phyloP scores from a whole-genome alignment of 2,329 filamentous ascomycete species.

The Diaporthe caulivora region DNA sequence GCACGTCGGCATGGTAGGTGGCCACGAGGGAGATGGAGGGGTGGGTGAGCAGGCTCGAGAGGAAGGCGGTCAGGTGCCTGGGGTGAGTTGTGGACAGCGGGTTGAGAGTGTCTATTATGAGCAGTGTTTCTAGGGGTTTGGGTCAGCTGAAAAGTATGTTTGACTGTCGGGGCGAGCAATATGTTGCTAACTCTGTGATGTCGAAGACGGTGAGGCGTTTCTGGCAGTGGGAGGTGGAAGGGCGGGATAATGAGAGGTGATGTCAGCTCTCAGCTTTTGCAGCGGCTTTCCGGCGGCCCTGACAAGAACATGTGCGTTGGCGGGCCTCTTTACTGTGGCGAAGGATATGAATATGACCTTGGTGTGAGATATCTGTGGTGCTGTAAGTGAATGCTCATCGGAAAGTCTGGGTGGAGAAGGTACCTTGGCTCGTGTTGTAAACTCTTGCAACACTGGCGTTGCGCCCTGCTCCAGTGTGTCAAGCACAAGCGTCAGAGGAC shows the following conservation, averaged over 20 bases:
- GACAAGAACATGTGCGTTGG: slow-evolving; percentile 76
- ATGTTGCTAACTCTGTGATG: slow-evolving; percentile 44
- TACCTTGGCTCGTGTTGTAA: slow-evolving; percentile 81
- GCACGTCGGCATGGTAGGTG: slow-evolving; percentile 86
- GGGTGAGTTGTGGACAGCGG: slow-evolving; percentile 68
- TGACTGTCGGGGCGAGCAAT: neutral
- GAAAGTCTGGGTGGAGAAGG: slow-evolving; percentile 36
- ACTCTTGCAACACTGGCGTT: slow-evolving; percentile 77
- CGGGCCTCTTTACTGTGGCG: slow-evolving; percentile 75
- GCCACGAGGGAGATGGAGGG: slow-evolving; percentile 80
- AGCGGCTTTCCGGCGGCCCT: slow-evolving; percentile 71
- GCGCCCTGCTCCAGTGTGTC: slow-evolving; percentile 89
- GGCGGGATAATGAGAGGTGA: slow-evolving; percentile 63
- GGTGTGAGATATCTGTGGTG: slow-evolving; percentile 68
- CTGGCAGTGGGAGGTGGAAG: slow-evolving; percentile 53
- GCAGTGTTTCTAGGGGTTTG: slow-evolving; percentile 69
- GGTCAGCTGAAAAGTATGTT: slow-evolving; percentile 37
- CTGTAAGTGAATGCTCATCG: slow-evolving; percentile 26
- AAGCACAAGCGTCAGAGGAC: slow-evolving; percentile 87
- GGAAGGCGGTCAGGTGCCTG: slow-evolving; percentile 74
- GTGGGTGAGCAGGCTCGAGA: slow-evolving; percentile 73
- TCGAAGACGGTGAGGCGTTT: slow-evolving; percentile 57
- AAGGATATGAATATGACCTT: slow-evolving; percentile 85
- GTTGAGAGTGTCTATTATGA: slow-evolving; percentile 86
- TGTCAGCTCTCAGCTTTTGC: slow-evolving; percentile 69